phyloP scores from a whole-genome alignment of 139 green algal genomes.

The Closterium sp. region DNA sequence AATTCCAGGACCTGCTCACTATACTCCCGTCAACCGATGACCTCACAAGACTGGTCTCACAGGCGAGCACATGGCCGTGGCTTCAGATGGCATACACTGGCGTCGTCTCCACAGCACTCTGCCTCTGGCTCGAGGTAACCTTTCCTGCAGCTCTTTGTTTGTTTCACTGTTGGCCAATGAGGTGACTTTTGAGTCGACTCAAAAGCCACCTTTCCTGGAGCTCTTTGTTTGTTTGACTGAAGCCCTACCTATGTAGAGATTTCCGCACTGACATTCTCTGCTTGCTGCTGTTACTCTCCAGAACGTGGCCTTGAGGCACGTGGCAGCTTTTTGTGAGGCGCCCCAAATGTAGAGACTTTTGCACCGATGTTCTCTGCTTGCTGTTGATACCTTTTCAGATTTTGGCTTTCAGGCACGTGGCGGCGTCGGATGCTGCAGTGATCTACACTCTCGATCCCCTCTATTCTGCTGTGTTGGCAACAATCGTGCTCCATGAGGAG shows the following conservation, averaged over 20 bases:
- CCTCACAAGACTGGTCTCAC: not conserved
- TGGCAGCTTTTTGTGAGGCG: no score
- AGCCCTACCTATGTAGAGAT: not conserved
- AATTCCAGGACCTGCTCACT: no score
- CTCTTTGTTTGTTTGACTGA: not conserved
- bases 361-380: no score
- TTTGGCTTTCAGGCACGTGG: not conserved
- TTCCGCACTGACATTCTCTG: not conserved
- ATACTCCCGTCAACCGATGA: not conserved
- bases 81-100: conserved; percentile 57
- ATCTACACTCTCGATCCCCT: not conserved
- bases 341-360: no score
- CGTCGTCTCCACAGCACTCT: conserved; percentile 57
- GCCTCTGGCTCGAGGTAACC: conserved; percentile 53
- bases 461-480: not conserved
- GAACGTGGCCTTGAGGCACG: no score
- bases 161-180: not conserved
- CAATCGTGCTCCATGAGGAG: not conserved
- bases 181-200: no score
- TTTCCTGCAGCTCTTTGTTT: not conserved
- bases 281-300: not conserved
- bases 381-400: no score
- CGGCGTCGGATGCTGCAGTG: not conserved
- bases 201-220: no score
- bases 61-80: conserved; percentile 23